These are phyloP conservation scores for Aspergillus felis DNA, from an alignment of 2,329 filamentous ascomycete species.

Conservation along the genomic window DNA sequence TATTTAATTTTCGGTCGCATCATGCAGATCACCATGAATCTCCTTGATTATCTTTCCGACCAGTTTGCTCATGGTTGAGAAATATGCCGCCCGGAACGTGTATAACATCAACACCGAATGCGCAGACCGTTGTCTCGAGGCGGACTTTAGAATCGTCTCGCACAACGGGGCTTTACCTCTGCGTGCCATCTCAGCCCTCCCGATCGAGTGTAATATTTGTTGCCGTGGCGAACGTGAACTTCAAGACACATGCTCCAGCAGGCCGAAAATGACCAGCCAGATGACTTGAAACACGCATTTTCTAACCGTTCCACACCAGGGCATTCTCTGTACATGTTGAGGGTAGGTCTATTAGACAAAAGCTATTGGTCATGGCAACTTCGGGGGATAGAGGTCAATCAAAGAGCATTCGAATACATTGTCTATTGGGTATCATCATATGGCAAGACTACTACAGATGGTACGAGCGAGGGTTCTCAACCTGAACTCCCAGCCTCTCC, in stretches of 20 bases:
- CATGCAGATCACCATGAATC: background rate
- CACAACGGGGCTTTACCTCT: no score
- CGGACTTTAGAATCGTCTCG: background rate
- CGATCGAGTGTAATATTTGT: background rate
- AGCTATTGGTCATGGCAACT: background rate
- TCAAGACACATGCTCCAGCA: no score
- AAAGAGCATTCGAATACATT: background rate
- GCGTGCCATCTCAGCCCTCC: background rate
- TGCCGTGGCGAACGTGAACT: background rate
- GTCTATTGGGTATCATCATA: background rate
- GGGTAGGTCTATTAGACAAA: background rate
- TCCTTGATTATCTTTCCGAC: background rate
- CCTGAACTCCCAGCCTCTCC: constrained; percentile 27
- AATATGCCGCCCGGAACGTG: background rate
- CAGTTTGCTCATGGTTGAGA: background rate
- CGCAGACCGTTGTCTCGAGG: background rate
- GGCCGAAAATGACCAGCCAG: no score
- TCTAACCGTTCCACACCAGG: no score
- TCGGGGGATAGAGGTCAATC: no score
- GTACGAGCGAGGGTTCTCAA: constrained; percentile 29
- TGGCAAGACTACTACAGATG: constrained; percentile 22
- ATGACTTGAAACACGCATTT: no score
- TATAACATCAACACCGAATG: background rate
- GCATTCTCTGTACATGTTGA: background rate
- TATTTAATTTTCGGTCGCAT: no score